Evolutionary conservation across 164 flowering plant genomes (phyloP), one percentile per base, ranked within the genome.

Genomic region (Houttuynia cordata): DNA sequence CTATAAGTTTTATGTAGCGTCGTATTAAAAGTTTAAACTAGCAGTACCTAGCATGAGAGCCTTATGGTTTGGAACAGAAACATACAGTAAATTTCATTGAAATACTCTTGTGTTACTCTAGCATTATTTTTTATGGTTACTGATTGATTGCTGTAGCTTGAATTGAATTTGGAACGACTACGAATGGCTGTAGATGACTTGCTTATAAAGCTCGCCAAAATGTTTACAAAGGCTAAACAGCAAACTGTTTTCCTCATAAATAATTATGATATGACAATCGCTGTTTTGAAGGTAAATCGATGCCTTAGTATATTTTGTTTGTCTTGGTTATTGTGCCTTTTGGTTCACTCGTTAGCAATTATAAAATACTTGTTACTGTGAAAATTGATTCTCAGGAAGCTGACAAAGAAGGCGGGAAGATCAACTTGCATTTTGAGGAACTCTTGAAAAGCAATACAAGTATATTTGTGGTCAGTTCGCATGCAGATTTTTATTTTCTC

Each of bases 161-260:
- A 91, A 20, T 69, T 86, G 75, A 93, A 88, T 76, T 63, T 91
- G 85, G 97, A 93, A 51, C 75, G 99, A 30, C 71, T 93, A 70
- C 79, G 96, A 69, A 91, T 93, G 97, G 92, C 97, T 60, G 65
- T 88, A 47, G 99, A 93, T 73, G 99, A 93, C 70, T 76, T 93
- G 78, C 82, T 93, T 54, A 70, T 73, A 64, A 93, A 88, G 81
- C 93, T 93, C 25, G 84, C 97, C 22, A 82, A 73, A 70, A 60
- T 62, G 23, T 93, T 93, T 61, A 68, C 80, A 51, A 88, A 75
- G 68, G 78, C 82, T 59, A 93, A 93, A 75, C 71, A 59, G 64
- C 91, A 88, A 73, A 91, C 80, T 12, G 92, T 94, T 59, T 94
- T 94, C 76, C 91, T 94, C 57, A 91, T 91, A 62, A 94, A 94